Base-by-base conservation (phyloP, 2,329 filamentous ascomycete genomes). In the Cytospora leucostoma region DNA sequence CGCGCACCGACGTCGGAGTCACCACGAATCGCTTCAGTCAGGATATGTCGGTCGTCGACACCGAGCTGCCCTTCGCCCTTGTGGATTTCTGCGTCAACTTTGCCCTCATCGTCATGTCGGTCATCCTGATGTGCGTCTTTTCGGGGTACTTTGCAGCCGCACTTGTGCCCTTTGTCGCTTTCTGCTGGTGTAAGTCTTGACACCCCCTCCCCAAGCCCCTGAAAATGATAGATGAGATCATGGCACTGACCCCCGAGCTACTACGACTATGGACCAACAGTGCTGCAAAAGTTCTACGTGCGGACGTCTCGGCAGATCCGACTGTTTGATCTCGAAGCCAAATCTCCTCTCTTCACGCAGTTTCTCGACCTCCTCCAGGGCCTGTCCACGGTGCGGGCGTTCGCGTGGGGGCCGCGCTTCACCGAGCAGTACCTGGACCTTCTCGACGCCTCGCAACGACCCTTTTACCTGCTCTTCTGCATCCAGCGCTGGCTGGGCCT, bases 251-350 rank as follows among this genome's bases (percentile, higher is more conserved):
- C 49, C 49, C 49, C 49, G 7, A 52, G 49, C 49, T 52, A 52
- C 49, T 52, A 11, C 19, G 53, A 38, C 53, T 56, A 21, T 56
- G 34, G 11, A 13, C 34, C 40, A 49, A 27, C 38, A 62, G 59
- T 70, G 3, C 53, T 74, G 10, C 72, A 75, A 37, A 69, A 68
- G 8, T 68, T 69, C 44, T 74, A 74, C 54, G 70, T 76, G 3
- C 65, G 68, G 0, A 75, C 74, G 1, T 75, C 74, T 1, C 67
- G 72, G 0, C 73, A 75, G 61, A 37, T 66, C 37, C 54, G 65
- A 8, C 40, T 64, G 37, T 56, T 66, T 34, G 65, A 66, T 19
- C 54, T 55, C 37, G 58, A 61, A n/a, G 32, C 50, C n/a, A 61
- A 61, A 4, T 33, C 49, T 2, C 58, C 58, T 3, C 15, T 61